Evolutionary conservation across 2,329 filamentous ascomycete species (phyloP).

Genomic region (Aschersonia sp.): DNA sequence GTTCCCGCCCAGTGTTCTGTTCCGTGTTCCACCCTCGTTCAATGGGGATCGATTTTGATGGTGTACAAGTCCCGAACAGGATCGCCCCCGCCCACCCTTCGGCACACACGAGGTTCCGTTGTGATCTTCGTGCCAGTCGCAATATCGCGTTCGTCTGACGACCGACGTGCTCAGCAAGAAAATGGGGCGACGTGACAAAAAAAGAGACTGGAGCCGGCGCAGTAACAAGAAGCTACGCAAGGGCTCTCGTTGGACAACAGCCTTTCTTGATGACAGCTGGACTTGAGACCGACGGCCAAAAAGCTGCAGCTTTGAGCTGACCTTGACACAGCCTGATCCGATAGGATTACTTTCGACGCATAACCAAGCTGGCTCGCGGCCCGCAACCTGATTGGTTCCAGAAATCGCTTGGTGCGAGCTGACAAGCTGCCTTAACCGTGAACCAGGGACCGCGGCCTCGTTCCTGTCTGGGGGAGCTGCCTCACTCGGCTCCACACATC

Average conservation of each 20-base stretch:
- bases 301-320: conserved; percentile 8
- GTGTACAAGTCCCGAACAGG: background rate
- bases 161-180: background rate
- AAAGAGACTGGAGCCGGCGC: background rate
- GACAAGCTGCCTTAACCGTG: conserved; percentile 1
- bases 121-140: too few relatives aligned
- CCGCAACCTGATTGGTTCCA: conserved; percentile 1
- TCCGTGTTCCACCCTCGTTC: background rate
- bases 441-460: too few relatives aligned
- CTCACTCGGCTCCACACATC: too few relatives aligned
- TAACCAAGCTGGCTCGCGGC: background rate
- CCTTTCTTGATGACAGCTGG: conserved; percentile 4
- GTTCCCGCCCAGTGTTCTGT: background rate
- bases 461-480: too few relatives aligned
- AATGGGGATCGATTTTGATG: background rate
- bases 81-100: background rate
- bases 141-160: too few relatives aligned
- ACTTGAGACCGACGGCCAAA: conserved; percentile 1
- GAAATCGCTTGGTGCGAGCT: conserved; percentile 8
- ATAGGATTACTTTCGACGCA: conserved; percentile 5
- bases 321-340: conserved; percentile 7
- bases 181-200: background rate
- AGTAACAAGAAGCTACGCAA: background rate
- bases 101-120: too few relatives aligned
- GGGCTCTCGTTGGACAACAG: conserved; percentile 4